These are phyloP conservation scores for Jasminum sambac DNA, from an alignment of 257 asterid genomes.

Conservation along the genomic window DNA sequence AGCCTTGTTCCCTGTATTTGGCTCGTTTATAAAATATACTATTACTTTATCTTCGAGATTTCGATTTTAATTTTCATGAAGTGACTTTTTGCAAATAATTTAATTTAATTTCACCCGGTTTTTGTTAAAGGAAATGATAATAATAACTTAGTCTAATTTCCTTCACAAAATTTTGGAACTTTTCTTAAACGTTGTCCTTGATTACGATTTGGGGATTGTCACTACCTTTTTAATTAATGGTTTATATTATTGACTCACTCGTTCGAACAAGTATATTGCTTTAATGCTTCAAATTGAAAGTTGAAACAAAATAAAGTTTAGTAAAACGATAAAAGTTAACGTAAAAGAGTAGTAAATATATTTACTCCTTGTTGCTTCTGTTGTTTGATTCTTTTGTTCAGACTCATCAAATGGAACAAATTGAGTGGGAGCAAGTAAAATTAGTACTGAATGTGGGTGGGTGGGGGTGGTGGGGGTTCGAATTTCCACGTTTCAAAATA, in stretches of 20 bases:
- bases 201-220: neutral
- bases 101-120: too few species aligned
- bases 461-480: neutral
- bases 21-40: too few species aligned
- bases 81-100: too few species aligned
- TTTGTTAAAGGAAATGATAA: too few species aligned
- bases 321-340: too few species aligned
- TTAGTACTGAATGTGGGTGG: neutral
- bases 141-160: too few species aligned
- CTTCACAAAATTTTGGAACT: too few species aligned
- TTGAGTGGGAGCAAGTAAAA: neutral
- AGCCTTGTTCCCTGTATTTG: too few species aligned
- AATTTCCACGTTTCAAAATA: neutral
- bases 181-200: neutral
- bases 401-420: neutral
- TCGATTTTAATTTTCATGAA: too few species aligned
- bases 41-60: too few species aligned
- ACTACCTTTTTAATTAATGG: neutral
- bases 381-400: neutral
- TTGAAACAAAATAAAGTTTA: neutral
- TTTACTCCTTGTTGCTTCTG: neutral
- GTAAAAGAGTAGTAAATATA: neutral
- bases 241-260: neutral
- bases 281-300: too few species aligned
- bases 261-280: too few species aligned